phyloP scores from a whole-genome alignment of 2,329 filamentous ascomycete species.

The Emericellopsis cladophorae region DNA sequence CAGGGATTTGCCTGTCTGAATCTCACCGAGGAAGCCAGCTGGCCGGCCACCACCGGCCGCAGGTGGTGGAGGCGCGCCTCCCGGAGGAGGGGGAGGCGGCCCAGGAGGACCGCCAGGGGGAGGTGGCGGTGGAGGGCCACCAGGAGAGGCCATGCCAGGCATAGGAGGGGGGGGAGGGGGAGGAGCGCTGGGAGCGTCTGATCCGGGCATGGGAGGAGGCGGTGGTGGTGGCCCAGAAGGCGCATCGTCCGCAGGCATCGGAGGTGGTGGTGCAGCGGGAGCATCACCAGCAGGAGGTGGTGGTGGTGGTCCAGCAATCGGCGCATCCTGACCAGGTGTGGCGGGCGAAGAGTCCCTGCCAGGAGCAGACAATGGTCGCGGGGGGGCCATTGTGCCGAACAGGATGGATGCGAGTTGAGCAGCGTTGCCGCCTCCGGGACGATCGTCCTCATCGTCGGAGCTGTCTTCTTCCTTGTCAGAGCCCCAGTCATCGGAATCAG shows the following conservation, averaged over 20 bases:
- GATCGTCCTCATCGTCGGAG: constrained; percentile 64
- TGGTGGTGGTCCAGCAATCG: constrained; percentile 24
- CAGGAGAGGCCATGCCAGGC: constrained; percentile 20
- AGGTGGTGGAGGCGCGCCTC: constrained; percentile 28
- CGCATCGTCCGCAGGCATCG: constrained; percentile 15
- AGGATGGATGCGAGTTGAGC: constrained; percentile 89
- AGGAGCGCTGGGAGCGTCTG: constrained; percentile 13
- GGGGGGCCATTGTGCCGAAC: constrained; percentile 94
- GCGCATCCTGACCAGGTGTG: constrained; percentile 25
- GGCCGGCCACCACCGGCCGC: constrained; percentile 35
- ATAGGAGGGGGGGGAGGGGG: constrained; percentile 17
- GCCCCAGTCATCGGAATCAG: constrained; percentile 65
- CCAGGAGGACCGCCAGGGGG: constrained; percentile 21
- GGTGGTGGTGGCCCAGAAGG: constrained; percentile 14
- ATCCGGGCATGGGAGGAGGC: constrained; percentile 13
- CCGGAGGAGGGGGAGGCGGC: constrained; percentile 32
- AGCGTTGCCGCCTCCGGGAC: constrained; percentile 68
- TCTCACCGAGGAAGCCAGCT: constrained; percentile 63
- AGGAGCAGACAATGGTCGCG: constrained; percentile 73
- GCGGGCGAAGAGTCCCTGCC: constrained; percentile 48
- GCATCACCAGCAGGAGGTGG: constrained; percentile 7
- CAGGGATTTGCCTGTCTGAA: constrained; percentile 65
- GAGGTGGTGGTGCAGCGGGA: constrained; percentile 20
- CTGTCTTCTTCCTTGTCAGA: constrained; percentile 50
- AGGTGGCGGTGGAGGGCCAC: constrained; percentile 23